phyloP scores from a whole-genome alignment of 2,329 filamentous ascomycete genomes.

The Dryadomyces quercivorus region DNA sequence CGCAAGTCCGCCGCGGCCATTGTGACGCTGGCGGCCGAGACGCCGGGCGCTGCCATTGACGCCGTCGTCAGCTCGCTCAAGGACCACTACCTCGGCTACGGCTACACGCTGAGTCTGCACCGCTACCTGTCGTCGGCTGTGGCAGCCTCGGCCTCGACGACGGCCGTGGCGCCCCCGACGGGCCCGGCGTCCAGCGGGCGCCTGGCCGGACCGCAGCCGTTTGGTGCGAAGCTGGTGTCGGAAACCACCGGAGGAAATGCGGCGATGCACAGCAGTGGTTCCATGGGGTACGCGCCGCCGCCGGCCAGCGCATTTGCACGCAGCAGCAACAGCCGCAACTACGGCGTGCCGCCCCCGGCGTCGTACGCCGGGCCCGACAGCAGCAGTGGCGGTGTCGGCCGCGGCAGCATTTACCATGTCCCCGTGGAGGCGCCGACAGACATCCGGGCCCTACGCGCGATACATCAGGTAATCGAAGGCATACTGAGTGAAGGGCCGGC shows the following conservation, averaged over 20 bases:
- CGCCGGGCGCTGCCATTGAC: constrained; percentile 74
- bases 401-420: constrained; percentile 46
- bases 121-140: constrained; percentile 72
- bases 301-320: background rate
- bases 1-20: constrained; percentile 66
- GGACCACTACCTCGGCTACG: constrained; percentile 74
- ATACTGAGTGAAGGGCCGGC: constrained; percentile 71
- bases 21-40: constrained; percentile 68
- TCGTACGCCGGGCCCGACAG: constrained; percentile 28
- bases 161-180: background rate
- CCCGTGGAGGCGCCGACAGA: constrained; percentile 66
- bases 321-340: constrained; percentile 12
- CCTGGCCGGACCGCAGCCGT: constrained; percentile 20
- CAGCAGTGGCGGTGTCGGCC: constrained; percentile 20
- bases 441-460: constrained; percentile 65
- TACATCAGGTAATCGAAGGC: constrained; percentile 77
- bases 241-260: background rate
- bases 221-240: constrained; percentile 6
- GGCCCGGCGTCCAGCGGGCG: constrained; percentile 15
- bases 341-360: constrained; percentile 50
- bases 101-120: constrained; percentile 69
- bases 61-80: constrained; percentile 64
- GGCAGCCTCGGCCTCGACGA: constrained; percentile 25
- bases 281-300: background rate
- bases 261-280: background rate